Evolutionary conservation across 805 yeast species (phyloP), one percentile per base, ranked within the genome.

Genomic region (Sungouiozyma ichnusensis): DNA sequence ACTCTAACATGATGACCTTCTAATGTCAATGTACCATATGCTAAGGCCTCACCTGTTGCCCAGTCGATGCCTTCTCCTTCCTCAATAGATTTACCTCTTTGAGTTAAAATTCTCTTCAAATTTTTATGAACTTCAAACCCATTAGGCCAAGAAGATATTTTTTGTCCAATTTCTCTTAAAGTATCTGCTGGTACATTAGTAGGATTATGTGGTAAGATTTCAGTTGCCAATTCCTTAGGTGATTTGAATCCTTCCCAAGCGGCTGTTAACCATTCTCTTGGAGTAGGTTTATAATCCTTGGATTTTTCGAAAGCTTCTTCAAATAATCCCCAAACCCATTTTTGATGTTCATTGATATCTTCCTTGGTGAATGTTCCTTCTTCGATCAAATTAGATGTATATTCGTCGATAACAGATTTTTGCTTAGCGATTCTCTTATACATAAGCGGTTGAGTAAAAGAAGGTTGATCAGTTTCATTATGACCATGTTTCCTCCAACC

Each of bases 171-270:
- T 52, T 76, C 77, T 66, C 84, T 79, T 62, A 88, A 74, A 50
- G 69, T 71, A 20, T 66, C 70, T 56, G 74, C 90, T 38, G 78
- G 76, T 48, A 92, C 85, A 48, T 85, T 92, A 41, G 99, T 92
- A 65, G 97, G 97, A 62, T 85, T 78, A 64, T 92, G 97, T 36
- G 97, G 97, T 62, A 92, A 74, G 38, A 92, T 74, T 70, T 92
- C 97, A 44, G 92, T 85, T 35, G 97, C 96, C 57, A 92, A 77
- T 68, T 88, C 97, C 67, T 79, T 86, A 63, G 97, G 96, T 42
- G 96, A 85, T 74, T 94, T 94, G 75, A 92, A 92, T 53, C 86
- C 95, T 67, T 88, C 96, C 99, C 99, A 92, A 53, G 97, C 92
- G 36, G 96, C 85, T 42, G 98, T 85, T 57, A 92, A 76, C 99